Evolutionary conservation across 352 stramenopile species (phyloP), one percentile per base, ranked within the genome.

Genomic region (Phytophthora citricola): DNA sequence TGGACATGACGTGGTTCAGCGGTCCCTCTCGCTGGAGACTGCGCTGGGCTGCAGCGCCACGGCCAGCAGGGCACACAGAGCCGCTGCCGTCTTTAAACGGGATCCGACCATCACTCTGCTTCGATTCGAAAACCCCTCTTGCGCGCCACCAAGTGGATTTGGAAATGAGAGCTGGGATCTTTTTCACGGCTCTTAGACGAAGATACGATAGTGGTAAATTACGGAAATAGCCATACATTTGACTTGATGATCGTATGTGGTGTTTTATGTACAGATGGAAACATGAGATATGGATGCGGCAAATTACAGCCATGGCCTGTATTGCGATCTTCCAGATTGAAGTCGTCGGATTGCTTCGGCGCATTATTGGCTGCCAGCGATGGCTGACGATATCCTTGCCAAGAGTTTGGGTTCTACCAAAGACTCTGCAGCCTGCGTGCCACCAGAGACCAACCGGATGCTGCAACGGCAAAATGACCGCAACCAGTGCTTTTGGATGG

Each of bases 71-170:
- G 65, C 60, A 29, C 58, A 63, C 29, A 78, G 40, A 27, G 60
- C 66, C 10, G 50, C 60, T 11, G 57, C 55, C 38, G 56, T 59
- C 56, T 69, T 75, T 2, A 65, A 58, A 20, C 54, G 49, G 12
- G 53, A 66, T 24, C 50, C 51, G 56, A 58, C 61, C 65, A 78
- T 14, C 70, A 75, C 66, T 64, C 53, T 66, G 8, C 9, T 24
- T 61, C 5, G 12, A 14, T 31, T 29, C 27, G 5, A 26, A 52
- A 63, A 67, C 5, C 24, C 24, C 36, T 40, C 47, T 50, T 76
- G 57, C 14, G 63, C 46, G 4, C 39, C 5, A 60, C 43, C 22
- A 20, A 58, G 69, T 52, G 45, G 64, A 76, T 54, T 31, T 17
- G 49, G 46, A 70, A 76, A 60, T 76, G 67, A 68, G 44, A 38